Evolutionary conservation across 139 green algal species (phyloP).

Genomic region (Diplosphaera chodatii): DNA sequence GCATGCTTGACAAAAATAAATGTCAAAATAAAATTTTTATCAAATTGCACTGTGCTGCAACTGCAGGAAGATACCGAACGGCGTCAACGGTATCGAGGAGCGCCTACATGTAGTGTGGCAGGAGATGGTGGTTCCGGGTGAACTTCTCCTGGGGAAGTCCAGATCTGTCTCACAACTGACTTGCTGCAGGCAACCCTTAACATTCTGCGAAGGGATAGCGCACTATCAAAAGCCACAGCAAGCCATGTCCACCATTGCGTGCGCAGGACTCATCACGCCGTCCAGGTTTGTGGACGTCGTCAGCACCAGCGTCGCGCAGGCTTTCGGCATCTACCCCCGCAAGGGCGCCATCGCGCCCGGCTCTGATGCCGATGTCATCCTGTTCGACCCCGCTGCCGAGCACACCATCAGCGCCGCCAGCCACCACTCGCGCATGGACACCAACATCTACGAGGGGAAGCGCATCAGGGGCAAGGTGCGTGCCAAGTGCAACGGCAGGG

Average conservation of each 20-base stretch:
- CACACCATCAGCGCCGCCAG: constrained; percentile 67
- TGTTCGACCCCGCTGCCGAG: constrained; percentile 73
- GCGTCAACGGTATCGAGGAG: constrained; percentile 95
- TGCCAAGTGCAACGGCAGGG: too few relatives aligned
- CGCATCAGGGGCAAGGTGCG: constrained; percentile 44
- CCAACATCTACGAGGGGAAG: constrained; percentile 92
- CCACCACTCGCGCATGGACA: constrained; percentile 85
- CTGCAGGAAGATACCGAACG: constrained; percentile 82
- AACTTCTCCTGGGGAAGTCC: too few relatives aligned
- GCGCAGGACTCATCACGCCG: constrained; percentile 58
- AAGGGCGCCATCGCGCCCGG: constrained; percentile 79
- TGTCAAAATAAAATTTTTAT: background rate
- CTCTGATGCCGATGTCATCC: constrained; percentile 89
- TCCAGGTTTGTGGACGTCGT: constrained; percentile 80
- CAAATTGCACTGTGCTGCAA: background rate
- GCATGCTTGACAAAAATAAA: background rate
- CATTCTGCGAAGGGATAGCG: too few relatives aligned
- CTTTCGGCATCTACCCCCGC: constrained; percentile 89
- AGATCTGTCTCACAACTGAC: constrained; percentile 55
- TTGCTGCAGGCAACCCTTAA: too few relatives aligned
- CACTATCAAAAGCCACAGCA: too few relatives aligned
- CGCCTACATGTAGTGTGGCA: constrained; percentile 85
- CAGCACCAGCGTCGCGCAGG: constrained; percentile 71
- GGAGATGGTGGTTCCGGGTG: constrained; percentile 77
- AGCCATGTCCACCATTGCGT: background rate